Base-by-base conservation (phyloP, 2,329 filamentous ascomycete species). In the Phaeophleospora eucalypticola region DNA sequence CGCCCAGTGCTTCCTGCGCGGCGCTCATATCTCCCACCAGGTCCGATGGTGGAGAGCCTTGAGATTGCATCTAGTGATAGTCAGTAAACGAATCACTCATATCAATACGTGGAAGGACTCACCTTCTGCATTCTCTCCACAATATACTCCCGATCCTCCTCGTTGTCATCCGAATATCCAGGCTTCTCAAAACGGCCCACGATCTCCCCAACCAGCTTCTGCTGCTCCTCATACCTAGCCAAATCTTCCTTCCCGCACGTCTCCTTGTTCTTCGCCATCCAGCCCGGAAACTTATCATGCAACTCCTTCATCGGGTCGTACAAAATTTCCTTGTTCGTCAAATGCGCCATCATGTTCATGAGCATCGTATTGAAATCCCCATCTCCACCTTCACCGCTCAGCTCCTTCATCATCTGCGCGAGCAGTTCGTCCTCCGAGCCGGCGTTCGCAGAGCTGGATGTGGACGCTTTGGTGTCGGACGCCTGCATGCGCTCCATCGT, bases 231-330 rank as follows among this genome's bases (percentile, higher is more conserved):
- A 65, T 94, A 97, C 48, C 89, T 76, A 63, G 82, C 80, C 64
- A 89, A 66, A 61, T 97, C 91, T 40, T 86, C 87, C 42, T 68
- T 69, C 0, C 78, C 69, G 2, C 83, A 70, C 42, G 82, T 83
- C n/a, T 75, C 81, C 34, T 71, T 78, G 66, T 96, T 91, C 70
- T 87, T 84, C 60, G 80, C 79, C 66, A 98, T 77, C 91, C 93
- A 98, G 2, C 71, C 82, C 0, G 90, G 91, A 64, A 93, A 98
- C 69, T 96, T 97, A 43, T 88, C 85, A 66, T 95, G 74, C 39
- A 98, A 74, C 70, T 98, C 93, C 73, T 95, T 95, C 89, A 98
- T 96, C 2, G 93, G 93, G 71, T 98, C 91, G 66, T 97, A 97
- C 41, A 98, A 71, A 53, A 98, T 96, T 58, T 97, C 93, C 74